Evolutionary conservation across 352 stramenopile genomes (phyloP).

Genomic region (Phytophthora litchii): DNA sequence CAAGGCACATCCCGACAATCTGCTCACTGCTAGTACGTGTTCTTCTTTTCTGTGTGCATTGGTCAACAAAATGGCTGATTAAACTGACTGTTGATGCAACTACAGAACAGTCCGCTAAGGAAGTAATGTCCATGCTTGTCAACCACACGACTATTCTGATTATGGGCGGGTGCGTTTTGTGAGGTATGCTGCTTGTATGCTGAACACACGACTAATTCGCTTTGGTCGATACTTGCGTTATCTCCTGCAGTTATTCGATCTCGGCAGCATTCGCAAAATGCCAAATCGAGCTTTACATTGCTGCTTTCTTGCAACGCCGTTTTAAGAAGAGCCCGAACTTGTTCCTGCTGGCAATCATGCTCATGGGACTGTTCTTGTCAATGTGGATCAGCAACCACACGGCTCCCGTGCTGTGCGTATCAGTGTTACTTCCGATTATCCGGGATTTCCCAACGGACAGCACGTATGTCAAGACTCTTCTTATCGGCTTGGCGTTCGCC

Average conservation of each 20-base stretch:
- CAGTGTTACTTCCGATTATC: conserved; percentile 90
- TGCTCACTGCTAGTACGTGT: conserved; percentile 75
- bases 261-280: conserved; percentile 91
- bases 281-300: conserved; percentile 93
- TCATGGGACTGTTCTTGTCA: conserved; percentile 92
- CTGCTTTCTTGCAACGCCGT: conserved; percentile 84
- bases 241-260: conserved; percentile 69
- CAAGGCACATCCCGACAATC: conserved; percentile 68
- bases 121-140: conserved; percentile 90
- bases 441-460: conserved; percentile 86
- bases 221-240: background rate
- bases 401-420: conserved; percentile 91
- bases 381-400: conserved; percentile 96
- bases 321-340: conserved; percentile 91
- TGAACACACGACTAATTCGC: conserved; percentile 2
- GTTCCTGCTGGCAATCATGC: conserved; percentile 93
- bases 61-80: background rate
- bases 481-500: conserved; percentile 92
- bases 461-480: conserved; percentile 89
- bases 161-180: conserved; percentile 81
- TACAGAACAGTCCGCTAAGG: conserved; percentile 80
- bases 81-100: background rate
- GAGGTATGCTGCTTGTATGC: background rate
- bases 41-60: background rate
- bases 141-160: conserved; percentile 94